Evolutionary conservation across 345 rosid species (phyloP).

Genomic region (Raphanus raphanistrum): DNA sequence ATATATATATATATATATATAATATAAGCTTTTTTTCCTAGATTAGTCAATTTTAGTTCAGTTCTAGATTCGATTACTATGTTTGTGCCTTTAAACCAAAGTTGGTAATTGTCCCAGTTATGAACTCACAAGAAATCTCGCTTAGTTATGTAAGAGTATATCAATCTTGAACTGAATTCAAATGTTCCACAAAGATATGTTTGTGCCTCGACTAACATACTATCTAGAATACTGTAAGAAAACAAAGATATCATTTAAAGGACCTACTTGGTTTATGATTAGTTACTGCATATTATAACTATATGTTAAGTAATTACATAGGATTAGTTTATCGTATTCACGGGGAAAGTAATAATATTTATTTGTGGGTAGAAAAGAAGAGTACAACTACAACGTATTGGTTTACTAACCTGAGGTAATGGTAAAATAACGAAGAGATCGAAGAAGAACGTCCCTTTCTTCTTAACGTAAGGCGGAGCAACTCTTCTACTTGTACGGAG

Average conservation of each 20-base stretch:
- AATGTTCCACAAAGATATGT: no score
- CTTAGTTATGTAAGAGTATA: no score
- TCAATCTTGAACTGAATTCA: no score
- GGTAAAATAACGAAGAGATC: conserved; percentile 91
- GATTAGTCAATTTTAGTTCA: neutral
- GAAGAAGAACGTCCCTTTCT: conserved; percentile 63
- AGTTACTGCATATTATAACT: neutral
- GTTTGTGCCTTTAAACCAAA: conserved; percentile 3
- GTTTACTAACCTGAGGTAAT: conserved; percentile 67
- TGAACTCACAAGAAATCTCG: neutral
- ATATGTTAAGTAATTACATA: neutral
- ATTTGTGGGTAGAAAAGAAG: neutral
- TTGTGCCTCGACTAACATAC: no score
- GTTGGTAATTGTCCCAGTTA: neutral
- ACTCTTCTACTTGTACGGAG: conserved; percentile 15
- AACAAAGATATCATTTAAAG: no score
- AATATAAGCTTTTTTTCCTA: neutral
- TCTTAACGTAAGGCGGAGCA: conserved; percentile 55
- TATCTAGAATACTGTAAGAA: no score
- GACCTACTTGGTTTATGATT: neutral
- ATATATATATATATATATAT: no score
- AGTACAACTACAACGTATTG: neutral
- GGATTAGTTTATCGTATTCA: neutral
- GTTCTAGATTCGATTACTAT: conserved; percentile 33
- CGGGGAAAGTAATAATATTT: neutral